Evolutionary conservation across 1,139 yeast species (phyloP).

Genomic region (Blastobotrys apis): DNA sequence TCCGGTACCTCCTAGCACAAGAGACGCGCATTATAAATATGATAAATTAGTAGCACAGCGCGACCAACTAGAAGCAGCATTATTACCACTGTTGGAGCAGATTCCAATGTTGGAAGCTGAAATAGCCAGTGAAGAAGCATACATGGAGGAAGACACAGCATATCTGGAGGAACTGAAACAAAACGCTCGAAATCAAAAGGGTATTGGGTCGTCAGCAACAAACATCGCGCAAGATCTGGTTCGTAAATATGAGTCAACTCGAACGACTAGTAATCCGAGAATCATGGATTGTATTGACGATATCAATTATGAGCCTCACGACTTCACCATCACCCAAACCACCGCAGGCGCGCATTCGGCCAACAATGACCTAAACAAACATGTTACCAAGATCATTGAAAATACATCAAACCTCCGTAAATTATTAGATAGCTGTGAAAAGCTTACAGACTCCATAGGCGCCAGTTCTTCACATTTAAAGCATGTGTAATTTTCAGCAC

Average conservation of each 20-base stretch:
- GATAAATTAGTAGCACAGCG: constrained; percentile 21
- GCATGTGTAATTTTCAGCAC: not conserved
- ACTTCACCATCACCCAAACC: not conserved
- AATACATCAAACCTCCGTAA: not conserved
- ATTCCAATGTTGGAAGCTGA: constrained; percentile 25
- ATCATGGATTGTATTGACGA: not conserved
- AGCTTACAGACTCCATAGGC: not conserved
- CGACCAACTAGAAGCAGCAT: constrained; percentile 22
- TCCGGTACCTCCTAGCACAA: constrained; percentile 24
- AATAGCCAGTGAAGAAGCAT: constrained; percentile 19
- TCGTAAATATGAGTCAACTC: not conserved
- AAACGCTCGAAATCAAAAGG: constrained; percentile 13
- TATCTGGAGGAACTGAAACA: constrained; percentile 16
- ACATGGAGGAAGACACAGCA: constrained; percentile 15
- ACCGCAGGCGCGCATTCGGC: too few relatives aligned
- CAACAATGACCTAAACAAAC: not conserved
- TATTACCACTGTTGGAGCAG: constrained; percentile 25
- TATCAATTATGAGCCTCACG: constrained; percentile 4
- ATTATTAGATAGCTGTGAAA: not conserved
- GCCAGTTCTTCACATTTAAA: not conserved
- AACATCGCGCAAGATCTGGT: constrained; percentile 1
- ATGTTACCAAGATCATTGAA: constrained; percentile 1
- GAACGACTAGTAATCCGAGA: not conserved
- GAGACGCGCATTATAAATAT: constrained; percentile 21
- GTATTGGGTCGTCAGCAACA: not conserved